Conservation (phyloP, 2,329 filamentous ascomycete genomes). For the Hymenoscyphus fructigenus region DNA sequence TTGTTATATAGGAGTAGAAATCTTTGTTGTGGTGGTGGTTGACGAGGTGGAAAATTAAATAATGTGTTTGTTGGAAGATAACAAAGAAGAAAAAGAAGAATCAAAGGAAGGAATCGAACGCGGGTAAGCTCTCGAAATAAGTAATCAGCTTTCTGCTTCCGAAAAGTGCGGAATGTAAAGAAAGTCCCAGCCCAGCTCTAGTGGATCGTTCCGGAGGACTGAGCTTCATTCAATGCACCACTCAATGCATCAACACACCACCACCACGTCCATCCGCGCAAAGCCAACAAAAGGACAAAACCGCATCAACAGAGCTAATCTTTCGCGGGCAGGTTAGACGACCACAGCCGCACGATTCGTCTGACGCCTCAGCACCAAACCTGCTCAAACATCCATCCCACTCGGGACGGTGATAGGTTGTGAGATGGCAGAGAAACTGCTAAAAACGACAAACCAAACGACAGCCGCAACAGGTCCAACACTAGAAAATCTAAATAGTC, state of each 20-base stretch:
- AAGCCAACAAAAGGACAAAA: no score
- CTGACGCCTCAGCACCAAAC: not conserved
- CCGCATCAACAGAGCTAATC: no score
- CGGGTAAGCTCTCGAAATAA: not conserved
- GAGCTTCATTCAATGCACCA: conserved; percentile 1
- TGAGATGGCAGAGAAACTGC: not conserved
- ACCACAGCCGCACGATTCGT: not conserved
- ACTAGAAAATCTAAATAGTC: not conserved
- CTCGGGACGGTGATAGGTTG: not conserved
- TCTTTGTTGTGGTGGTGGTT: no score
- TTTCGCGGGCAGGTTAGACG: not conserved
- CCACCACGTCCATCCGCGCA: no score
- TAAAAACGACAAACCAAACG: not conserved
- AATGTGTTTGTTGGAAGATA: not conserved
- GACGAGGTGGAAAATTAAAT: not conserved
- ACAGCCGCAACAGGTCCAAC: conserved; percentile 1
- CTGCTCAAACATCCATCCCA: not conserved
- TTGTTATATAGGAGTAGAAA: not conserved
- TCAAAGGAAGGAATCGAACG: not conserved
- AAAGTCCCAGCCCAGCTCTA: not conserved
- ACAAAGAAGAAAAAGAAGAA: not conserved
- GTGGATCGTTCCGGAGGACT: not conserved
- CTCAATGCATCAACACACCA: no score
- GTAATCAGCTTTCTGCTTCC: not conserved
- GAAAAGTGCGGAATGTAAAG: not conserved